Conservation (phyloP, 75 land plant species). For the Adiantum capillusveneris region DNA sequence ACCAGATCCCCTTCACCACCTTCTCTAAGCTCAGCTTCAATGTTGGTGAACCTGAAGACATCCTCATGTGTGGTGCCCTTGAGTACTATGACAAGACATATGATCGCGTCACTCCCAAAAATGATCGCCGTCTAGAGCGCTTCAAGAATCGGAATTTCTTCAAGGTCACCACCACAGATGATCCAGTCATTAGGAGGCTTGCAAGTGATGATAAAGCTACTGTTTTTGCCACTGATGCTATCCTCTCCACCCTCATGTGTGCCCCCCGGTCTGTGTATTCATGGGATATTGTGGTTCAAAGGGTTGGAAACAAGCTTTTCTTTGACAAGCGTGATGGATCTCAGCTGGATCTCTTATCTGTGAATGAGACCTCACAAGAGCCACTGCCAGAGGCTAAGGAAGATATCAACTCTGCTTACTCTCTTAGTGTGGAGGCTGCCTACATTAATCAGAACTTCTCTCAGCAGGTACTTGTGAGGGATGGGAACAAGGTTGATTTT, state of each 20-base stretch:
- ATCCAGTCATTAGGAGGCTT: slow-evolving; percentile 81
- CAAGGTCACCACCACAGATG: slow-evolving; percentile 95
- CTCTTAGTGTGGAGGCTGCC: slow-evolving; percentile 81
- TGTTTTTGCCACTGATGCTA: slow-evolving; percentile 91
- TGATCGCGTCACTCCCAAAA: slow-evolving; percentile 91
- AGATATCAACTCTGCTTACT: slow-evolving; percentile 85
- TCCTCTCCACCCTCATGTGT: slow-evolving; percentile 90
- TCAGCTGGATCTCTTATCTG: slow-evolving; percentile 78
- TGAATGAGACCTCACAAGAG: slow-evolving; percentile 61
- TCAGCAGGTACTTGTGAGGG: slow-evolving; percentile 80
- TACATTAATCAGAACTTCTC: slow-evolving; percentile 98
- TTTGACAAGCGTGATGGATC: slow-evolving; percentile 94
- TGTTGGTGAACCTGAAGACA: slow-evolving; percentile 81
- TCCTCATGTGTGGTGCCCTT: slow-evolving; percentile 68
- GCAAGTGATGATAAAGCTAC: slow-evolving; percentile 81
- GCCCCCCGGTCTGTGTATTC: slow-evolving; percentile 86
- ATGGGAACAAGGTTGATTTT: slow-evolving; percentile 76
- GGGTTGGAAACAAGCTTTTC: slow-evolving; percentile 94
- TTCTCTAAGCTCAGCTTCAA: slow-evolving; percentile 74
- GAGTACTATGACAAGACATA: slow-evolving; percentile 76
- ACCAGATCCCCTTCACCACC: slow-evolving; percentile 92
- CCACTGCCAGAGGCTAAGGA: slow-evolving; percentile 94
- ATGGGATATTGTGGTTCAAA: slow-evolving; percentile 91
- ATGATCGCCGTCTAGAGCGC: slow-evolving; percentile 69
- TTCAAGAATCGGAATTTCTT: slow-evolving; percentile 85